phyloP scores from a whole-genome alignment of 1,284 basidiomycete species.

The Takashimella koratensis region DNA sequence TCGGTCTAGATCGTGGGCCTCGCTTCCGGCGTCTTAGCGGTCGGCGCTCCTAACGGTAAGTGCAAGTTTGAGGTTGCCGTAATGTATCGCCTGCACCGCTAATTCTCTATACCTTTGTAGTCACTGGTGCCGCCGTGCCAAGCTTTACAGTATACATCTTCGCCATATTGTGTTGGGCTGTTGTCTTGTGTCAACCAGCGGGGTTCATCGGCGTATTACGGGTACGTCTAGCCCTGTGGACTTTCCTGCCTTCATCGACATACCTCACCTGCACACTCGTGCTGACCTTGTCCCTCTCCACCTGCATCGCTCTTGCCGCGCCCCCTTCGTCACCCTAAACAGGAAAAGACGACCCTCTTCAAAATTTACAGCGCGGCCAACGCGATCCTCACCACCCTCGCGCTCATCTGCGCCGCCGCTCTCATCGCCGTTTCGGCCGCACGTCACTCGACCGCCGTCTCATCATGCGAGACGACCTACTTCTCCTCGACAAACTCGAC shows the following conservation, averaged over 20 bases:
- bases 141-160: constrained; percentile 69
- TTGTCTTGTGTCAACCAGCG: constrained; percentile 66
- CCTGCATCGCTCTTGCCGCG: neutral
- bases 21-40: constrained; percentile 68
- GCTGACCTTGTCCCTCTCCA: neutral
- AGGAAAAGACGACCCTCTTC: constrained; percentile 76
- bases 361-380: constrained; percentile 72
- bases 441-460: constrained; percentile 65
- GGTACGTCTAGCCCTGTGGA: constrained; percentile 54
- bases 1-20: constrained; percentile 55
- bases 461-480: constrained; percentile 57
- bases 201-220: constrained; percentile 76
- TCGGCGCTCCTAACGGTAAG: constrained; percentile 62
- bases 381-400: constrained; percentile 56
- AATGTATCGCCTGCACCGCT: neutral
- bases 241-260: too few species aligned
- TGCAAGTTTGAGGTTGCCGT: neutral
- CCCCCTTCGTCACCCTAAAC: constrained; percentile 2
- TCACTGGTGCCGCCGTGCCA: constrained; percentile 77
- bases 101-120: too few species aligned
- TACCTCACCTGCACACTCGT: neutral
- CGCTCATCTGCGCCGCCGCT: constrained; percentile 70
- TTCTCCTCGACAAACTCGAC: constrained; percentile 39
- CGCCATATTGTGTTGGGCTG: constrained; percentile 68
- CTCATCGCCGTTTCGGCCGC: constrained; percentile 75